Evolutionary conservation across 169 alveolate genomes (phyloP), one percentile per base, ranked within the genome.

Genomic region (Plasmodium gaboni): DNA sequence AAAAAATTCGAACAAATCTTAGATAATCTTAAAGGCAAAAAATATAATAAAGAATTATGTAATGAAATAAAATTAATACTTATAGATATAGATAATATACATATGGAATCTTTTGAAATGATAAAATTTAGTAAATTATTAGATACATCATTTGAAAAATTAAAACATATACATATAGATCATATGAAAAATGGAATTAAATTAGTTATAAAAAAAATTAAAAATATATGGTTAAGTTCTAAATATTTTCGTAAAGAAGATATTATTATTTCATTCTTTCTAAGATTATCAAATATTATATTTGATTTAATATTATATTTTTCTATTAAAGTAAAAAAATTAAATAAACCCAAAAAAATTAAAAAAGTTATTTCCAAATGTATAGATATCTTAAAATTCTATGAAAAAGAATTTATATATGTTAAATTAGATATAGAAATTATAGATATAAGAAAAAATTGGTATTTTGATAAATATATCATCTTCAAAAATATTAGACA

Each of bases 101-200:
- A 83, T 50, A 83, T 83, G 60, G 83, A 83, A 83, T 83, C 91
- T 15, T 83, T 83, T 38, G 91, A 83, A 83, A 83, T 83, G 91
- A 83, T 83, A 4, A 83, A 83, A 67, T 83, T 83, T 68, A 83
- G 91, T 57, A 83, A 67, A 42, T 44, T 83, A 12, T 53, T 83
- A 60, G 85, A 83, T 26, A 83, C 59, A 9, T 83, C 91, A n/a
- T 83, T 83, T 57, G 83, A 83, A 53, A 68, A 61, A 6, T 68
- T 83, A 83, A 83, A 69, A 57, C 32, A 26, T 55, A 68, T 3
- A 51, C 60, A 83, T 57, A 83, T 83, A 15, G 44, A 68, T 60
- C 80, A 83, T 68, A 83, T 83, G 83, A 68, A 67, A 83, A 83
- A 68, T 83, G 85, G 91, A 5, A 83, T 83, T 2, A 83, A 83